Conservation (phyloP, 768 basidiomycete species). For the Boletus edulis region DNA sequence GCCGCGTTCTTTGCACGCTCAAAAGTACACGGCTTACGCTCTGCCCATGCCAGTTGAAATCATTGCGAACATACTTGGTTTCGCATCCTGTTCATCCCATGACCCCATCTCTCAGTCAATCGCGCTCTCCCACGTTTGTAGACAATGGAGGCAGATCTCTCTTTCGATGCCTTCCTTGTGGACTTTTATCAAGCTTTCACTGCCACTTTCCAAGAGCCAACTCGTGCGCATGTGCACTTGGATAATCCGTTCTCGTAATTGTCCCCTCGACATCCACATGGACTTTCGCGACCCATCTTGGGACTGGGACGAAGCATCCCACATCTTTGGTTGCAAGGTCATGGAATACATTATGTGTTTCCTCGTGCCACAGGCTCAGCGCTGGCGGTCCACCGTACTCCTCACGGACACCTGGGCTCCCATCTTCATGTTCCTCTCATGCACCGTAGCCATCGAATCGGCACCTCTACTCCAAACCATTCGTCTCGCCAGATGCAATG, state of each 20-base stretch:
- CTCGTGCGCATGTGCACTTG: slow-evolving; percentile 36
- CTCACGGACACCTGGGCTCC: slow-evolving; percentile 61
- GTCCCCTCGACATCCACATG: slow-evolving; percentile 50
- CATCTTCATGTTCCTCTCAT: slow-evolving; percentile 49
- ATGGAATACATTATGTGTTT: slow-evolving; percentile 47
- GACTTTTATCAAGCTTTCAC: slow-evolving; percentile 46
- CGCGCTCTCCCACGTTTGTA: slow-evolving; percentile 47
- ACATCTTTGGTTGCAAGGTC: slow-evolving; percentile 39
- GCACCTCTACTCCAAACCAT: slow-evolving; percentile 40
- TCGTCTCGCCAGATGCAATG: slow-evolving; percentile 55
- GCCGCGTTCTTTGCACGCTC: neutral
- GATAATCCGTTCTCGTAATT: slow-evolving; percentile 43
- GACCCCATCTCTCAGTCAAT: slow-evolving; percentile 30
- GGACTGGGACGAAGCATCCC: slow-evolving; percentile 49
- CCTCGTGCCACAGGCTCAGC: slow-evolving; percentile 41
- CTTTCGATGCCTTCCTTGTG: slow-evolving; percentile 47
- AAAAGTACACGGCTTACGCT: neutral
- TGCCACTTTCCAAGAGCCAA: slow-evolving; percentile 40
- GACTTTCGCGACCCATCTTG: slow-evolving; percentile 59
- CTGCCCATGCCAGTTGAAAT: slow-evolving; percentile 35
- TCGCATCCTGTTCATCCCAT: slow-evolving; percentile 27
- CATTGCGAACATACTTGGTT: slow-evolving; percentile 34
- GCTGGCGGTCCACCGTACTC: slow-evolving; percentile 51
- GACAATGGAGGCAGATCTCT: slow-evolving; percentile 48
- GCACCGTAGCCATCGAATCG: slow-evolving; percentile 32